phyloP scores from a whole-genome alignment of 768 basidiomycete species.

The Tulasnella sp. region DNA sequence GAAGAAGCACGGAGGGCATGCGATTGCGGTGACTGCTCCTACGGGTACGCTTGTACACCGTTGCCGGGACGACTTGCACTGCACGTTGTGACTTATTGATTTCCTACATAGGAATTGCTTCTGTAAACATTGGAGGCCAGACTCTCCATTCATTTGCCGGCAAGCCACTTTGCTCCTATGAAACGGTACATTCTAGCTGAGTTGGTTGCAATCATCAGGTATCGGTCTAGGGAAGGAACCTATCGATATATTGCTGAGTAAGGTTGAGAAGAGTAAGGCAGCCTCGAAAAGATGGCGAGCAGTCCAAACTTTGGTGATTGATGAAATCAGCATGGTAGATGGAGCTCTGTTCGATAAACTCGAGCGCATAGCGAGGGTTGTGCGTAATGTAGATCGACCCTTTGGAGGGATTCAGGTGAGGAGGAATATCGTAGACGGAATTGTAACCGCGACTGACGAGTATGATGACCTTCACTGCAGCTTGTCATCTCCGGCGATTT shows the following conservation, averaged over 20 bases:
- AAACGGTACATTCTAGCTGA: neutral
- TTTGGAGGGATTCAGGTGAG: constrained; percentile 91
- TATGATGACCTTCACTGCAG: constrained; percentile 17
- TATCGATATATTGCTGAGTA: constrained; percentile 45
- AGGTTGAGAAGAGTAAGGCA: constrained; percentile 47
- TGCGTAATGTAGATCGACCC: constrained; percentile 56
- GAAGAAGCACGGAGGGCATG: constrained; percentile 53
- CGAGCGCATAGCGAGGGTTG: constrained; percentile 51
- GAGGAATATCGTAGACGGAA: too few relatives aligned
- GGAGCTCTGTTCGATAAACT: constrained; percentile 90
- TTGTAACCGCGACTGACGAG: neutral
- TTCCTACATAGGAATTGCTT: constrained; percentile 57
- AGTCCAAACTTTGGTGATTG: constrained; percentile 51
- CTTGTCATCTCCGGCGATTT: constrained; percentile 42
- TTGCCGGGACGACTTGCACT: neutral
- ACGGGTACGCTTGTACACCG: constrained; percentile 42
- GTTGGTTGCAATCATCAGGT: constrained; percentile 36
- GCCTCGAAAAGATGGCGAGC: constrained; percentile 54
- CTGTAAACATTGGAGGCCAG: constrained; percentile 93
- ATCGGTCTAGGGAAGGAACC: constrained; percentile 63
- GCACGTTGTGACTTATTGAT: neutral
- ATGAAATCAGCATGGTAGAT: constrained; percentile 62
- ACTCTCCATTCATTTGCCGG: constrained; percentile 97
- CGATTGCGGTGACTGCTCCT: constrained; percentile 88
- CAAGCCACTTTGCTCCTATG: constrained; percentile 65